These are phyloP conservation scores for Stereocaulon alpinum DNA, from an alignment of 495 filamentous ascomycete species.

Conservation along the genomic window DNA sequence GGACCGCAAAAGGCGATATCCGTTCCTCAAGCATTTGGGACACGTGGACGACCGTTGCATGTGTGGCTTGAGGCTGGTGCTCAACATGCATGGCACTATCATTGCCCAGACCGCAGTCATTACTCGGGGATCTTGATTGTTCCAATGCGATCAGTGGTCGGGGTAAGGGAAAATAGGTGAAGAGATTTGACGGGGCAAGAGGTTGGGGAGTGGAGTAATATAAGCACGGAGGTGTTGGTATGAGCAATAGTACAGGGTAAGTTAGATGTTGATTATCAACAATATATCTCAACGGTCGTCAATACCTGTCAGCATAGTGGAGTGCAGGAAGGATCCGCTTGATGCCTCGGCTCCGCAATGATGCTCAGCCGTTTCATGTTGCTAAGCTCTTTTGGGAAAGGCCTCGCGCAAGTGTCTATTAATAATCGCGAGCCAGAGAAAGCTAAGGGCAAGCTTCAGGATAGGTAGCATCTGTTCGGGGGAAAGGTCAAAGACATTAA, in stretches of 20 bases:
- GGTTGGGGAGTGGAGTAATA: neutral
- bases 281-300: neutral
- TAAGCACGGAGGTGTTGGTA: neutral
- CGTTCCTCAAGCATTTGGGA: neutral
- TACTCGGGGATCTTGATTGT: neutral
- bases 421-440: neutral
- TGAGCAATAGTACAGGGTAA: neutral
- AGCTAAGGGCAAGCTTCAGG: neutral
- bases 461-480: neutral
- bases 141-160: neutral
- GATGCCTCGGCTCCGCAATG: neutral
- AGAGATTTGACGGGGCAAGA: neutral
- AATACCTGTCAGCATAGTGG: neutral
- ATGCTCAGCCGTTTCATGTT: neutral
- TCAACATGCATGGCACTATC: neutral
- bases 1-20: neutral
- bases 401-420: neutral
- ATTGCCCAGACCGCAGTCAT: neutral
- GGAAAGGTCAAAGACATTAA: neutral
- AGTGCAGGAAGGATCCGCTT: constrained; percentile 1
- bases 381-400: neutral
- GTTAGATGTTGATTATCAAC: neutral
- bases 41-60: neutral
- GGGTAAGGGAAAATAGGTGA: neutral
- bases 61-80: constrained; percentile 1